Conservation (phyloP, 2,329 filamentous ascomycete species). For the Magnaporthiopsis poae region DNA sequence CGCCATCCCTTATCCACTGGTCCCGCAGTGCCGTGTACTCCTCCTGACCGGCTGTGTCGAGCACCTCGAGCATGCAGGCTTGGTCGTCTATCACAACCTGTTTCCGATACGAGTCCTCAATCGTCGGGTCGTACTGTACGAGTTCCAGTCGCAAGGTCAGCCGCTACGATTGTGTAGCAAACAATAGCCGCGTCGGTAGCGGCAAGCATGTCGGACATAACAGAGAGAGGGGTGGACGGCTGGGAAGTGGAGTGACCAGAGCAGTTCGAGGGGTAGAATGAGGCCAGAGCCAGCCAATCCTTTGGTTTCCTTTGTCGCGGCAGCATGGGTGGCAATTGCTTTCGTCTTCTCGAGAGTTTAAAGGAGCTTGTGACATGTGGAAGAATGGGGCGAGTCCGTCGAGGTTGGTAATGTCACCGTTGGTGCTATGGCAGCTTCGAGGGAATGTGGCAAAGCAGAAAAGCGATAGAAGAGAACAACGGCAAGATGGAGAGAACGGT, state of each 20-base stretch:
- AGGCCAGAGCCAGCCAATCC: too few species aligned
- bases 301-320: too few species aligned
- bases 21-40: constrained; percentile 95
- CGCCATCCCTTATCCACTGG: constrained; percentile 96
- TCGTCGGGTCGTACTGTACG: constrained; percentile 69
- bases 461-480: neutral
- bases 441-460: too few species aligned
- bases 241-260: too few species aligned
- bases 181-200: too few species aligned
- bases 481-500: neutral
- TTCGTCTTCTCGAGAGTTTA: neutral
- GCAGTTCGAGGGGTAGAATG: neutral
- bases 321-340: neutral
- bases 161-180: too few species aligned
- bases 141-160: too few species aligned
- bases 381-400: too few species aligned
- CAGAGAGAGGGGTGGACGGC: too few species aligned
- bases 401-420: too few species aligned
- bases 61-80: constrained; percentile 92
- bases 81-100: constrained; percentile 88
- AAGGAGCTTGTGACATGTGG: neutral
- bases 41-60: constrained; percentile 95
- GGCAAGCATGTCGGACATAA: too few species aligned
- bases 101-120: constrained; percentile 80
- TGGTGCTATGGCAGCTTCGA: too few species aligned